A percentile compares a stretch with the other conserved stretches of the same genome.
Evolutionary conservation across 2,329 filamentous ascomycete genomes (phyloP).

Genomic region (Penicillium frequentans): DNA sequence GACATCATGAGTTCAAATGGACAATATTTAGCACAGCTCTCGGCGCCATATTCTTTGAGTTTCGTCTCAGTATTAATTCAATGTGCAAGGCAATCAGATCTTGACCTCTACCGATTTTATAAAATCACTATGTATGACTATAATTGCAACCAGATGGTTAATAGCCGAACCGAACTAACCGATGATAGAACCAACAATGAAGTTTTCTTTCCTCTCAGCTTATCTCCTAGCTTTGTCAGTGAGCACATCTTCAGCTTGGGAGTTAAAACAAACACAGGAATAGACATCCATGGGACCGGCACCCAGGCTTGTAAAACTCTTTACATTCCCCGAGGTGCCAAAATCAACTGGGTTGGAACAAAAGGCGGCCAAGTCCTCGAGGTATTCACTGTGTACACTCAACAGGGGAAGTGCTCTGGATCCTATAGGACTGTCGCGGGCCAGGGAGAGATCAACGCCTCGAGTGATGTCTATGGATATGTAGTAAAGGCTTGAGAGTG

Average conservation of each 20-base stretch:
- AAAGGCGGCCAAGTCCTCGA: conserved; percentile 9
- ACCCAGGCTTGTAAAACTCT: conserved; percentile 6
- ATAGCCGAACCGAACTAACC: background rate
- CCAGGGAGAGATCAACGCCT: conserved; percentile 15
- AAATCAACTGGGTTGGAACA: conserved; percentile 13
- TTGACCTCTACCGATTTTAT: background rate
- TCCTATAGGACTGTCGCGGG: conserved; percentile 15
- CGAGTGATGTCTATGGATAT: conserved; percentile 16
- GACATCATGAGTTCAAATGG: background rate
- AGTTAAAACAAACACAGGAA: background rate
- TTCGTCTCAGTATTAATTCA: background rate
- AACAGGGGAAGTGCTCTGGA: conserved; percentile 3
- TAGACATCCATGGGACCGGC: background rate
- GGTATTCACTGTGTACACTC: conserved; percentile 2
- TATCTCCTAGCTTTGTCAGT: background rate
- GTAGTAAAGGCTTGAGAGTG: background rate
- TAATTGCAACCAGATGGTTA: background rate
- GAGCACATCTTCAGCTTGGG: background rate
- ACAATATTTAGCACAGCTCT: background rate
- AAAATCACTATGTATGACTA: background rate
- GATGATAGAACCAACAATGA: background rate
- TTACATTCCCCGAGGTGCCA: conserved; percentile 7
- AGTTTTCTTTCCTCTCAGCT: background rate
- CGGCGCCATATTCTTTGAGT: rapidly evolving
- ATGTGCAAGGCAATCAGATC: background rate